Conservation (phyloP, 73 alveolate genomes). For the Symbiodinium pilosum region DNA sequence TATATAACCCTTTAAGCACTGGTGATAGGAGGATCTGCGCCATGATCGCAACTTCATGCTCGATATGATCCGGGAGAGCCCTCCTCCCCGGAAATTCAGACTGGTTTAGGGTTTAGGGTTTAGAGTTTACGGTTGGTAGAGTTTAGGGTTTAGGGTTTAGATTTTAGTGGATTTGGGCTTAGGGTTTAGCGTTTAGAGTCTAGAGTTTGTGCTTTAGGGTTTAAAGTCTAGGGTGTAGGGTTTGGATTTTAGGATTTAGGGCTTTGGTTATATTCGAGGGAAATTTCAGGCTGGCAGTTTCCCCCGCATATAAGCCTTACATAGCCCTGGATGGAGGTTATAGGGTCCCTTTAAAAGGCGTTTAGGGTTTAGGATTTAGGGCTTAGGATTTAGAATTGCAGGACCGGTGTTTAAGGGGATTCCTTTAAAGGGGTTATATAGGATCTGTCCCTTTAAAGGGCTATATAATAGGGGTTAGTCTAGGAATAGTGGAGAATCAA, state of each 20-base stretch:
- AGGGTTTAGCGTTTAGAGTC: background rate
- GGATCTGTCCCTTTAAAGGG: too few relatives aligned
- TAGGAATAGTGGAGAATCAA: too few relatives aligned
- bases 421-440: too few relatives aligned
- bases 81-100: background rate
- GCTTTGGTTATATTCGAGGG: background rate
- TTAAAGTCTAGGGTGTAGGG: background rate
- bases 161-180: too few relatives aligned
- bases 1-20: too few relatives aligned
- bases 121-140: background rate
- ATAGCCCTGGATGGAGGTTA: background rate
- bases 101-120: background rate
- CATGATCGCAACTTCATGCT: background rate
- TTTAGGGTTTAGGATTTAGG: background rate
- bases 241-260: background rate
- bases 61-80: background rate
- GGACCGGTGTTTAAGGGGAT: background rate
- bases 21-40: background rate
- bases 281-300: background rate
- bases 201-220: background rate
- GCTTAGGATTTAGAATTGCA: background rate
- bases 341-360: background rate
- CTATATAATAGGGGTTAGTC: too few relatives aligned
- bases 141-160: background rate
- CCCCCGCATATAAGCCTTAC: too few relatives aligned